phyloP scores from a whole-genome alignment of 2,329 filamentous ascomycete genomes.

The Microdochium bolleyi region DNA sequence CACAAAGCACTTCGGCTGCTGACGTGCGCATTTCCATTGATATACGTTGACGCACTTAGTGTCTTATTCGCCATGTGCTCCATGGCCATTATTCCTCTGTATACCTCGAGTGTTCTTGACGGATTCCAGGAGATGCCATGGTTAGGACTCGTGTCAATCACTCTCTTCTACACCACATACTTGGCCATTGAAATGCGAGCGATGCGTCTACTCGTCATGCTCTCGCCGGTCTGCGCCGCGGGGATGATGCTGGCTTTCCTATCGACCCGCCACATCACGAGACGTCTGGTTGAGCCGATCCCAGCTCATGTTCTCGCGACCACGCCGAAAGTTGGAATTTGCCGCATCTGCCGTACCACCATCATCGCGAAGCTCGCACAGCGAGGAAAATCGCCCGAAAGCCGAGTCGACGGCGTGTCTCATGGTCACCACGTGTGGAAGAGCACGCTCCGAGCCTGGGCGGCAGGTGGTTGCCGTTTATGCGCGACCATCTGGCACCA shows the following conservation, averaged over 20 bases:
- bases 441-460: not conserved
- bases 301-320: not conserved
- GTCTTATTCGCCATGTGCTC: not conserved
- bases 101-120: not conserved
- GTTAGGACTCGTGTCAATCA: not conserved
- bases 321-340: not conserved
- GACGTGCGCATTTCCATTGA: not conserved
- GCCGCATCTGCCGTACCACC: not conserved
- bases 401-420: not conserved
- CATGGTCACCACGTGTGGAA: not conserved
- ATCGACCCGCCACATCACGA: not conserved
- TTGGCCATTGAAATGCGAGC: not conserved
- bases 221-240: not conserved
- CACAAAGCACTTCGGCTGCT: not conserved
- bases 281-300: not conserved
- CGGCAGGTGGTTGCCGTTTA: not conserved
- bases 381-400: not conserved
- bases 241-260: not conserved
- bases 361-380: not conserved
- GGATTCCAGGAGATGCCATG: not conserved
- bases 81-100: not conserved
- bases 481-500: not conserved
- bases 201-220: not conserved
- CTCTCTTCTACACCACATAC: not conserved
- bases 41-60: not conserved